A percentile compares a stretch with the other conserved stretches of the same genome.
These are phyloP conservation scores for Russula emetica DNA, from an alignment of 768 basidiomycete genomes.

Conservation along the genomic window DNA sequence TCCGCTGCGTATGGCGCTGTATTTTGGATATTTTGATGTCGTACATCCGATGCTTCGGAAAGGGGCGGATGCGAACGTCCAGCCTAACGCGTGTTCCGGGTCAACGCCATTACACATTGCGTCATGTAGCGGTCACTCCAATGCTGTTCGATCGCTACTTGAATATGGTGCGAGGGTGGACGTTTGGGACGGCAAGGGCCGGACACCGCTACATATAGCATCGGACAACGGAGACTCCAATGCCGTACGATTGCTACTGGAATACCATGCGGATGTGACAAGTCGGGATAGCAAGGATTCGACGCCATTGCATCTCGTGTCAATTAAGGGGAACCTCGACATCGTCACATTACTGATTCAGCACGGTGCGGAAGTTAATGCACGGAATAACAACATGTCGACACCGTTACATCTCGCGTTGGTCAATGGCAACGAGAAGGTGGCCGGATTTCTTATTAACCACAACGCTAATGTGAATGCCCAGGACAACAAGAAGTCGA, in stretches of 20 bases:
- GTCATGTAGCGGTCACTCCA: not conserved
- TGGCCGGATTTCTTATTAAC: not conserved
- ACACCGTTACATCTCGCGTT: not conserved
- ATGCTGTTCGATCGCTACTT: not conserved
- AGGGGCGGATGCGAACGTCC: not conserved
- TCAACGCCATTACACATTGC: not conserved
- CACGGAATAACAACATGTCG: not conserved
- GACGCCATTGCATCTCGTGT: not conserved
- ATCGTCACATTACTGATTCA: not conserved
- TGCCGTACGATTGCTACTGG: not conserved
- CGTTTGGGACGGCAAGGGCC: not conserved
- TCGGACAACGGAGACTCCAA: not conserved
- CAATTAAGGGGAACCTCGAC: not conserved
- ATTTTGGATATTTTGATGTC: not conserved
- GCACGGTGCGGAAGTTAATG: not conserved
- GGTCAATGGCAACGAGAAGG: not conserved
- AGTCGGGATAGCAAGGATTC: not conserved
- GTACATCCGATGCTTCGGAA: not conserved
- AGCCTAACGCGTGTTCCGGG: not conserved
- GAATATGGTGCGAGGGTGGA: not conserved
- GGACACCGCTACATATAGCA: not conserved
- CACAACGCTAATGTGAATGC: not conserved
- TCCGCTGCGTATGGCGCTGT: not conserved
- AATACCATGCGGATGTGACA: not conserved
- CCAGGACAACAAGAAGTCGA: not conserved